Base-by-base conservation (phyloP, 2,329 filamentous ascomycete species). In the Monilinia fructigena region DNA sequence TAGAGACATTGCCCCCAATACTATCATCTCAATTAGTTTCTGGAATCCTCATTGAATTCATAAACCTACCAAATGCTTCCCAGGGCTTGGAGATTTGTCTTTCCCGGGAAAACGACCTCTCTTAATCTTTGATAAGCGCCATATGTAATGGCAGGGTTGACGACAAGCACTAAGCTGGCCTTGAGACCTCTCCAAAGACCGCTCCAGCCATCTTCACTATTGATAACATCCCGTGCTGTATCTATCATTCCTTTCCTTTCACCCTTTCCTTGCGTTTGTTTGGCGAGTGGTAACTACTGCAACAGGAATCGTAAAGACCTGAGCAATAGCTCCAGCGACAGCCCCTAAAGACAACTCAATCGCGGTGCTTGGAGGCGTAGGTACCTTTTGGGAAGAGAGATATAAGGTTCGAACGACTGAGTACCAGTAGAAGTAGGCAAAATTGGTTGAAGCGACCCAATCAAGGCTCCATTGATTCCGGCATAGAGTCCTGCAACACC, bases 371-470 rank as follows among this genome's bases (percentile, higher is more conserved):
- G 93, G 92, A 35, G 89, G 76, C 71, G 84, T 85, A 69, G 83
- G 77, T 52, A 85, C 80, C 71, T 85, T 85, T 72, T 80, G 80
- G 31, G 82, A 83, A 45, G 82, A 83, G 71, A 91, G 79, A 77
- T 98, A 98, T 26, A 97, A 79, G 20, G 87, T 87, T 70, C 95
- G 88, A 42, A 97, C 92, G 38, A 95, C 80, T 6, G 92, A 94
- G 78, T 98, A 98, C 93, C 94, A 98, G 81, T 99, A 99, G 78
- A 99, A 99, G 80, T 99, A 99, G 74, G 95, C 95, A 77, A 99
- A 99, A 79, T 99, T 99, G 63, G 94, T 98, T 35, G 93, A 97
- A 1, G 93, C 94, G 47, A 99, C 95, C 95, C 95, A 62, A 98
- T 81, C 23, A 99, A 82, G 5, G 93, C 88, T 61, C 94, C 93